A percentile compares a stretch with the other conserved stretches of the same genome.
phyloP scores from a whole-genome alignment of 352 stramenopile genomes.

The Phytophthora boehmeriae region DNA sequence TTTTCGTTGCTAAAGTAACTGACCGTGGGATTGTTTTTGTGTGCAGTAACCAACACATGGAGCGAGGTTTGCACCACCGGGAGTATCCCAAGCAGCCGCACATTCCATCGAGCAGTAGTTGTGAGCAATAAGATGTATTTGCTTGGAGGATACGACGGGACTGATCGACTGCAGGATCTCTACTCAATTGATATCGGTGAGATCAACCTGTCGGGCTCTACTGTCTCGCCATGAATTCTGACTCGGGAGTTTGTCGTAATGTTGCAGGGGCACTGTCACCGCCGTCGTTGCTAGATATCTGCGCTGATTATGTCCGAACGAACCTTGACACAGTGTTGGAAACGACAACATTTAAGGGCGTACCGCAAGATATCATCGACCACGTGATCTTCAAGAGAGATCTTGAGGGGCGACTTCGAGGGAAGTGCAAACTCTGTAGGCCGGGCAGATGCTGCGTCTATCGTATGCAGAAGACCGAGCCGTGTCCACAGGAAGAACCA shows the following conservation, averaged over 20 bases:
- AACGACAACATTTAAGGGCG: slow-evolving; percentile 75
- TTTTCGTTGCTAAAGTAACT: not conserved
- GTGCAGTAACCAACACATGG: slow-evolving; percentile 77
- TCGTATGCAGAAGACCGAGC: slow-evolving; percentile 46
- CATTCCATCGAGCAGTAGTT: slow-evolving; percentile 87
- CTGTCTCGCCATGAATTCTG: not conserved
- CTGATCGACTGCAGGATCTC: slow-evolving; percentile 82
- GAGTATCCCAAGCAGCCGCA: slow-evolving; percentile 82
- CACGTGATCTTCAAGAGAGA: slow-evolving; percentile 84
- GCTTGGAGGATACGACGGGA: slow-evolving; percentile 87
- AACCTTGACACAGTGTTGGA: slow-evolving; percentile 71
- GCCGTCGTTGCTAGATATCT: slow-evolving; percentile 75
- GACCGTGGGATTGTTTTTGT: not conserved
- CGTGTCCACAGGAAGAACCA: slow-evolving; percentile 29
- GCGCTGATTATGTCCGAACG: slow-evolving; percentile 66
- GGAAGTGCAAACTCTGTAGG: slow-evolving; percentile 78
- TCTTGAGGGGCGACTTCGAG: slow-evolving; percentile 59
- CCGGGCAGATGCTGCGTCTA: slow-evolving; percentile 76
- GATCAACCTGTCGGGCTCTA: slow-evolving; percentile 1
- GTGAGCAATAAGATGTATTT: slow-evolving; percentile 87
- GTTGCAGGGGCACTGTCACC: slow-evolving; percentile 53
- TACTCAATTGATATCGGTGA: slow-evolving; percentile 81
- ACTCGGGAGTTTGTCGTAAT: not conserved
- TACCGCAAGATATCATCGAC: slow-evolving; percentile 79
- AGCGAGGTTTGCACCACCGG: slow-evolving; percentile 83